phyloP scores from a whole-genome alignment of 2,329 filamentous ascomycete genomes.

The Aspergillus candidus region DNA sequence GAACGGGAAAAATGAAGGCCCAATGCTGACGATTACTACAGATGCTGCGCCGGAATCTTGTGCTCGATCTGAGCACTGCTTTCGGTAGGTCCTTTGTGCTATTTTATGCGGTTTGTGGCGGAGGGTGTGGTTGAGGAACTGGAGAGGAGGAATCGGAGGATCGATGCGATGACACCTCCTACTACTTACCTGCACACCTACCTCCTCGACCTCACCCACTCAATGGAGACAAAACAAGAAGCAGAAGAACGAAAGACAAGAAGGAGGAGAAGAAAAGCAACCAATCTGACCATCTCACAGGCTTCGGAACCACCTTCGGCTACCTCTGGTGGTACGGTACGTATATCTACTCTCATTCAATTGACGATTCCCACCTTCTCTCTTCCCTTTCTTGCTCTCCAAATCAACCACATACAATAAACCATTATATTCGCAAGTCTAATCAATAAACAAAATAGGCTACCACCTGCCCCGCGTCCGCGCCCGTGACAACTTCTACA shows the following conservation, averaged over 20 bases:
- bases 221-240: too few species aligned
- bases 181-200: too few species aligned
- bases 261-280: constrained; percentile 11
- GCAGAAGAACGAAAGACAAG: too few species aligned
- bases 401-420: neutral
- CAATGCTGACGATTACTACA: constrained; percentile 27
- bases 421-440: neutral
- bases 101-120: too few species aligned
- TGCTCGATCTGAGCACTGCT: constrained; percentile 61
- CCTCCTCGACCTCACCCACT: neutral
- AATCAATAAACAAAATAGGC: constrained; percentile 41
- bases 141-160: too few species aligned
- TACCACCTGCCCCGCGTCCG: constrained; percentile 61
- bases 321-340: constrained; percentile 64
- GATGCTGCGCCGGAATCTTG: constrained; percentile 61
- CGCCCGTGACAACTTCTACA: constrained; percentile 58
- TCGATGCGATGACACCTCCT: neutral
- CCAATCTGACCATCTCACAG: constrained; percentile 28
- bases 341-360: constrained; percentile 20
- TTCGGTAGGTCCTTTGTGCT: constrained; percentile 48
- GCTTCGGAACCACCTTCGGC: constrained; percentile 57
- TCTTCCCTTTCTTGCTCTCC: neutral
- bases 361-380: neutral
- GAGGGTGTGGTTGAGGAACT: too few species aligned
- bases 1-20: neutral